Evolutionary conservation across 345 rosid genomes (phyloP), one percentile per base, ranked within the genome.

Genomic region (Crucihimalaya himalaica): DNA sequence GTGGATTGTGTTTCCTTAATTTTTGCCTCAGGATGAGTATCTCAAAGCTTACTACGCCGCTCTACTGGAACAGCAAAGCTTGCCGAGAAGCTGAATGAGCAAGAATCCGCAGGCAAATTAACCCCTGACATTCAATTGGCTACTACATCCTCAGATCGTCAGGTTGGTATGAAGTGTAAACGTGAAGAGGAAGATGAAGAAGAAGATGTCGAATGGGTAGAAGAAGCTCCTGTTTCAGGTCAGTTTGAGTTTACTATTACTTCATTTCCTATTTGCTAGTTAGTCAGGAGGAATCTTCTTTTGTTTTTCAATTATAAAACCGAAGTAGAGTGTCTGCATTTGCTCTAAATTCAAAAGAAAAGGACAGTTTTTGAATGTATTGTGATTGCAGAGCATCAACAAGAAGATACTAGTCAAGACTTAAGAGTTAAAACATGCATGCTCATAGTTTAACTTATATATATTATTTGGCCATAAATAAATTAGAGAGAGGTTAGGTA

Each of bases 121-220:
- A 20, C 61, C 39, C 23, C 82, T 50, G 83, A 81, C 28, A 79
- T 31, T 60, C 54, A 64, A 47, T 55, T 80, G 48, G 83, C 74
- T 62, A 39, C 75, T 28, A 40, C 64, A 28, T 68, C 87, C 73
- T 75, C 88, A 9, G 57, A 70, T 58, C 87, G 92, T 34, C 93
- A 89, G 74, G 89, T 88, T 66, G 97, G 98, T 68, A 65, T 81
- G 82, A 89, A 94, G 84, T 71, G 81, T 55, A 94, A 89, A 80
- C 83, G 79, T n/a, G 90, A 89, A 43, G 97, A 87, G 28, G 89
- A 85, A 50, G 86, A 72, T 43, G 95, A 87, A 23, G 86, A 72
- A 47, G 95, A 87, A 23, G 89, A 86, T 70, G 97, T 76, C 66
- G 81, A 66, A 21, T 91, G 84, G 51, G 84, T 88, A 88, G 95